A percentile compares a stretch with the other conserved stretches of the same genome.
Evolutionary conservation across 768 basidiomycete species (phyloP).

Genomic region (Mycena leptocephala): DNA sequence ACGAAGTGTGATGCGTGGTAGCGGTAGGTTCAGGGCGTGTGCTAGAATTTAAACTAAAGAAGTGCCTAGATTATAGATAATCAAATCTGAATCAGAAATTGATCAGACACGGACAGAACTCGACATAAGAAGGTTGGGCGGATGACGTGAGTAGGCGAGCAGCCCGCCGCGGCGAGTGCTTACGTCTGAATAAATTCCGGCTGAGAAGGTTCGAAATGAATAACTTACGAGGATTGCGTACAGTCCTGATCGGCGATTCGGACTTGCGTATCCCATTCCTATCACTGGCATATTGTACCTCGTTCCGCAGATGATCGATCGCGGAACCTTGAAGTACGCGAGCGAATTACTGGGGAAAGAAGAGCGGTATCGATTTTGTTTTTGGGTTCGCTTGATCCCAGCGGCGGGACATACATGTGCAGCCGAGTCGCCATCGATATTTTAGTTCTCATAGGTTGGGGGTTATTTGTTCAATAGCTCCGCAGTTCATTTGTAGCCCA

Average conservation of each 20-base stretch:
- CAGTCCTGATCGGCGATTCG: too few relatives aligned
- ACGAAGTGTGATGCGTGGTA: neutral
- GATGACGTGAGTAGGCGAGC: neutral
- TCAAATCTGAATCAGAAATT: neutral
- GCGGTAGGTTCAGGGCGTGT: neutral
- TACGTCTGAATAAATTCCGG: neutral
- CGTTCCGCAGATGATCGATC: neutral
- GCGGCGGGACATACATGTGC: neutral
- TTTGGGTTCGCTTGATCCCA: neutral
- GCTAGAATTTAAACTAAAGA: neutral
- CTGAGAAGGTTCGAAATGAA: neutral
- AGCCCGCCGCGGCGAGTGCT: neutral
- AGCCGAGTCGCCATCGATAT: neutral
- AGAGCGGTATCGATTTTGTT: neutral
- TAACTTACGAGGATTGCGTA: neutral
- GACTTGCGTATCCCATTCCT: too few relatives aligned
- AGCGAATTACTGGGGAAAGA: neutral
- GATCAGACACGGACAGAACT: neutral
- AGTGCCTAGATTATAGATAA: neutral
- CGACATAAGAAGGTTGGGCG: neutral
- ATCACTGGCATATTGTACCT: too few relatives aligned
- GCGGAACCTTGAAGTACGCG: too few relatives aligned
- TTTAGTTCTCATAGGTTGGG: neutral
- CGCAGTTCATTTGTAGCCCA: neutral
- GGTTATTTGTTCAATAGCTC: neutral